A percentile compares a stretch with the other conserved stretches of the same genome.
Conservation (phyloP, 179 eudicot species). For the Spinacia oleracea region DNA sequence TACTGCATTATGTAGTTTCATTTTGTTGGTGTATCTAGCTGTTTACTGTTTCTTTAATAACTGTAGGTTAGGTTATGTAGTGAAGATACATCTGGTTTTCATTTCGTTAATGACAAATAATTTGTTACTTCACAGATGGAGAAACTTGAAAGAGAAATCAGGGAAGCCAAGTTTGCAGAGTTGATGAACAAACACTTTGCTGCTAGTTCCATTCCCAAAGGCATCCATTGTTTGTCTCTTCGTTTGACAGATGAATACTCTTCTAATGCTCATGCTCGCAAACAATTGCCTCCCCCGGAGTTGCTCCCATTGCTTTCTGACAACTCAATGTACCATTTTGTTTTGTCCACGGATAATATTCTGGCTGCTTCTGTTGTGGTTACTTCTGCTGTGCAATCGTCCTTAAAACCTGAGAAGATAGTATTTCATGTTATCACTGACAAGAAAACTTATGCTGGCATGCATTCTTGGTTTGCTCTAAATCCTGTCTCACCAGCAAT, state of each 20-base stretch:
- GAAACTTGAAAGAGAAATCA: constrained; percentile 73
- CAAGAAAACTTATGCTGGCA: constrained; percentile 97
- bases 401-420: constrained; percentile 66
- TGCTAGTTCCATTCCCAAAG: constrained; percentile 91
- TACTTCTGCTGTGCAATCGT: constrained; percentile 72
- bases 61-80: neutral
- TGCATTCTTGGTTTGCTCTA: constrained; percentile 99
- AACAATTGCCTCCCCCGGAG: constrained; percentile 92
- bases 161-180: constrained; percentile 86
- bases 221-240: constrained; percentile 90
- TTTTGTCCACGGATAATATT: constrained; percentile 83
- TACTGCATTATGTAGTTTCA: neutral
- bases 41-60: neutral
- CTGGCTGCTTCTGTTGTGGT: constrained; percentile 98
- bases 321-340: constrained; percentile 81
- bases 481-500: constrained; percentile 83
- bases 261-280: constrained; percentile 97
- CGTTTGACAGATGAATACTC: constrained; percentile 98
- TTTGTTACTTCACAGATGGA: constrained; percentile 64
- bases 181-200: constrained; percentile 89
- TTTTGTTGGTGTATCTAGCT: neutral
- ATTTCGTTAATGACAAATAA: neutral
- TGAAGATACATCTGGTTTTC: neutral
- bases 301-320: constrained; percentile 80
- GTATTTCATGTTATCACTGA: constrained; percentile 97